phyloP scores from a whole-genome alignment of 73 alveolate genomes.

The Tetrahymena thermophila region DNA sequence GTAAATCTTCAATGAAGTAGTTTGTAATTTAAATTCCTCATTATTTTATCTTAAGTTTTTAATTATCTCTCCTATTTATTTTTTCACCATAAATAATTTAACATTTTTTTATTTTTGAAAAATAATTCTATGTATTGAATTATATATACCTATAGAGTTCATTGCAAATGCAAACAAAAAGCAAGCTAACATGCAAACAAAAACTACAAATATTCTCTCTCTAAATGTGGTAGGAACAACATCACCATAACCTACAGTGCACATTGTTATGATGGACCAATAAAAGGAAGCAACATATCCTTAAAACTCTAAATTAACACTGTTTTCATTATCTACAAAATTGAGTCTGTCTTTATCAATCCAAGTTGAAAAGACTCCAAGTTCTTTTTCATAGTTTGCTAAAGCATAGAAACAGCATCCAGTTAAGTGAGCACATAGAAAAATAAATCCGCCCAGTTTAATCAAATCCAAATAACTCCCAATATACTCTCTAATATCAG shows the following conservation, averaged over 20 bases:
- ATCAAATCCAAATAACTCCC: neutral
- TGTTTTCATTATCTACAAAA: neutral
- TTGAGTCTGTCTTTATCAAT: neutral
- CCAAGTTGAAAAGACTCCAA: neutral
- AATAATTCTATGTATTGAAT: neutral
- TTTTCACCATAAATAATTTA: neutral
- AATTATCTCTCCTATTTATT: neutral
- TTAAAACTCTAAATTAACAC: neutral
- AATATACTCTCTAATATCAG: neutral
- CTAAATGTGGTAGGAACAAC: slow-evolving; percentile 30
- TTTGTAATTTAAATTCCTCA: neutral
- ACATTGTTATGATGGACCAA: slow-evolving; percentile 61
- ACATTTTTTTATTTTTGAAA: neutral
- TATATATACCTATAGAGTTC: slow-evolving; percentile 5
- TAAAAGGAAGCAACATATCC: slow-evolving; percentile 56
- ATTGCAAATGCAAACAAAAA: slow-evolving; percentile 25
- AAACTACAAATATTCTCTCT: slow-evolving; percentile 49
- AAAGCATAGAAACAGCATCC: neutral
- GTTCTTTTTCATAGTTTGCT: neutral
- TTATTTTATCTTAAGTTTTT: neutral
- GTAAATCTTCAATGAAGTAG: neutral
- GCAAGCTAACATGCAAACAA: slow-evolving; percentile 40
- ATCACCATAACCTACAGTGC: slow-evolving; percentile 77
- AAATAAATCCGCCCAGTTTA: neutral
- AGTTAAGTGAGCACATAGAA: neutral